A percentile compares a stretch with the other conserved stretches of the same genome.
Evolutionary conservation across 768 basidiomycete species (phyloP).

Genomic region (Suillus brevipes): DNA sequence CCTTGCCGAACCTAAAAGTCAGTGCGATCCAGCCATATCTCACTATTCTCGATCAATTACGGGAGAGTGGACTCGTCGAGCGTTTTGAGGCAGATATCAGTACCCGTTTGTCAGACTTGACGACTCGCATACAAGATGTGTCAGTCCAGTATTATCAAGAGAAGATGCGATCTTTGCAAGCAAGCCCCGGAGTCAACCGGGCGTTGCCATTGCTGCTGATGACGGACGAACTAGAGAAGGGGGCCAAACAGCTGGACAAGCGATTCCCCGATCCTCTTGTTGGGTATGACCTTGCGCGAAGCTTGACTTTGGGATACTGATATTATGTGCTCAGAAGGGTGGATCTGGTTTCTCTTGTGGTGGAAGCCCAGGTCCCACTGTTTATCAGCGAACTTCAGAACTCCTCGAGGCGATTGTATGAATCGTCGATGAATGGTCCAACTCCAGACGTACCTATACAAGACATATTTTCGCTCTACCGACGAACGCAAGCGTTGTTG

Average conservation of each 20-base stretch:
- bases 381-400: slow-evolving; percentile 66
- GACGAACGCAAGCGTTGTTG: slow-evolving; percentile 69
- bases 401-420: slow-evolving; percentile 72
- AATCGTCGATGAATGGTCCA: slow-evolving; percentile 83
- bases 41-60: slow-evolving; percentile 67
- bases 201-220: slow-evolving; percentile 80
- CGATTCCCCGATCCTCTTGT: slow-evolving; percentile 83
- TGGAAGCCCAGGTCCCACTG: slow-evolving; percentile 67
- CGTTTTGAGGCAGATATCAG: slow-evolving; percentile 73
- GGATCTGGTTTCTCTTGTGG: slow-evolving; percentile 73
- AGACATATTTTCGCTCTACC: slow-evolving; percentile 86
- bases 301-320: slow-evolving; percentile 4
- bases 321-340: slow-evolving; percentile 48
- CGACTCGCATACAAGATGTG: slow-evolving; percentile 61
- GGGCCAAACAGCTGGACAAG: slow-evolving; percentile 80
- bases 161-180: slow-evolving; percentile 63
- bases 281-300: slow-evolving; percentile 49
- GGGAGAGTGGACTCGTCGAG: slow-evolving; percentile 67
- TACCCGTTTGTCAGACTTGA: slow-evolving; percentile 65
- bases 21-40: slow-evolving; percentile 68
- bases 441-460: slow-evolving; percentile 87
- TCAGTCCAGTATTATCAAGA: slow-evolving; percentile 60
- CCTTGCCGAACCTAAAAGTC: slow-evolving; percentile 69
- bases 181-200: slow-evolving; percentile 74
- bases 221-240: slow-evolving; percentile 89